Base-by-base conservation (phyloP, 2,329 filamentous ascomycete genomes). In the Exophiala sideris region DNA sequence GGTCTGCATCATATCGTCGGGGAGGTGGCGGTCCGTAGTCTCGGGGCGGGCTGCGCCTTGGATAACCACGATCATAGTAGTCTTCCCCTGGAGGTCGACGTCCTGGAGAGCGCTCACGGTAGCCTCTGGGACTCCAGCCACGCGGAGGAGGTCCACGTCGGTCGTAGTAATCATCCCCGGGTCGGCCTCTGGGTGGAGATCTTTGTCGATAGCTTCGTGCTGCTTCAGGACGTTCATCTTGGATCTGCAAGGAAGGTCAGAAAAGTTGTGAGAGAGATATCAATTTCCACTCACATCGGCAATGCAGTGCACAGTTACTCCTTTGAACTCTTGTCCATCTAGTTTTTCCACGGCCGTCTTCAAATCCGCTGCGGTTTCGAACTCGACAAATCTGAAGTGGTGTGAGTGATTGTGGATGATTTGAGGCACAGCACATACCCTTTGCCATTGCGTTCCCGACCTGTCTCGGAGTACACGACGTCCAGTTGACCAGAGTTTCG, bases 381-480 rank as follows among this genome's bases (percentile, higher is more conserved):
- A 99, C 71, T 99, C 94, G 69, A 99, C 92, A 71, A 96, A 97
- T 67, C 92, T 96, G 69, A 12, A 48, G 32, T 29, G 29, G 44
- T 40, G 34, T 46, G 34, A 59, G 49, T 65, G 49, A 64, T 62
- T 57, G 52, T 45, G 44, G 42, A 36, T 16, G 52, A 40, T 38
- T 56, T 45, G 57, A 3, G 35, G 39, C 2, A 18, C 18, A 10
- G 11, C 14, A 79, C 87, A 75, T 75, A 96, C 91, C 92, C 92
- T 83, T 88, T 89, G 63, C 91, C 90, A 71, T 95, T 90, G 63
- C 87, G 88, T 70, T 95, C 91, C 67, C 92, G 91, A 66, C 86
- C 87, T 57, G 95, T 95, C 77, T 99, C 94, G 62, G 91, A 96
- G 73, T 96, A 99, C 68, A 99, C 94, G 63, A 99, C 94, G 72